Conservation (phyloP, 2,329 filamentous ascomycete species). For the Cladobotryum mycophilum region DNA sequence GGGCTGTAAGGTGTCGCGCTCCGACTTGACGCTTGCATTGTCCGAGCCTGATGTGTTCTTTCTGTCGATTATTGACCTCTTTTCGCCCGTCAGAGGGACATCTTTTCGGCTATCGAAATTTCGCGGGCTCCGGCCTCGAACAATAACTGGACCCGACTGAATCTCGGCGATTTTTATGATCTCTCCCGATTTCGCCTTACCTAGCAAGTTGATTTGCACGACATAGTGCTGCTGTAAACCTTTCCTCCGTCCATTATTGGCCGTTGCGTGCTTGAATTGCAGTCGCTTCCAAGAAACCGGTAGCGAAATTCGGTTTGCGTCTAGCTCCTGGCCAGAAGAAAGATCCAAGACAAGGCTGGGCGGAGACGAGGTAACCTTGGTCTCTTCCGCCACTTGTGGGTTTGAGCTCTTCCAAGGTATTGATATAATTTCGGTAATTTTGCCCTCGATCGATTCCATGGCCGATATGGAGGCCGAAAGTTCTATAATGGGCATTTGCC, state of each 20-base stretch:
- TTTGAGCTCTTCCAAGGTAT: conserved; percentile 88
- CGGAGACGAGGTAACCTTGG: conserved; percentile 44
- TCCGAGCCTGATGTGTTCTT: conserved; percentile 35
- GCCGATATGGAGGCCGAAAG: conserved; percentile 78
- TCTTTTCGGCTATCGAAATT: conserved; percentile 93
- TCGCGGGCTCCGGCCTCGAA: conserved; percentile 82
- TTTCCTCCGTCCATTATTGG: conserved; percentile 90
- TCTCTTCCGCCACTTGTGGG: conserved; percentile 45
- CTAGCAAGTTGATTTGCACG: conserved; percentile 76
- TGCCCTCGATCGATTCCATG: conserved; percentile 87
- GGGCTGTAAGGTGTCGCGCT: conserved; percentile 26
- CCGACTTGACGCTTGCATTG: conserved; percentile 26
- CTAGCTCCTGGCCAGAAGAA: conserved; percentile 59
- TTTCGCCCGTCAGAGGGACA: conserved; percentile 60
- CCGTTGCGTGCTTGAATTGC: conserved; percentile 93
- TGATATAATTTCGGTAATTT: conserved; percentile 87
- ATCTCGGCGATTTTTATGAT: conserved; percentile 74
- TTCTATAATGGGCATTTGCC: conserved; percentile 69
- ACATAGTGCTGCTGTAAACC: conserved; percentile 94
- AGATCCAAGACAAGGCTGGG: conserved; percentile 51
- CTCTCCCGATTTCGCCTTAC: conserved; percentile 62
- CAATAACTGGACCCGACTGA: conserved; percentile 88
- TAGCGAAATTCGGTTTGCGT: conserved; percentile 71
- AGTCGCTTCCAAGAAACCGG: conserved; percentile 89
- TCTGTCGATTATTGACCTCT: conserved; percentile 34